phyloP scores from a whole-genome alignment of 2,329 filamentous ascomycete species.

The Madurella mycetomatis region DNA sequence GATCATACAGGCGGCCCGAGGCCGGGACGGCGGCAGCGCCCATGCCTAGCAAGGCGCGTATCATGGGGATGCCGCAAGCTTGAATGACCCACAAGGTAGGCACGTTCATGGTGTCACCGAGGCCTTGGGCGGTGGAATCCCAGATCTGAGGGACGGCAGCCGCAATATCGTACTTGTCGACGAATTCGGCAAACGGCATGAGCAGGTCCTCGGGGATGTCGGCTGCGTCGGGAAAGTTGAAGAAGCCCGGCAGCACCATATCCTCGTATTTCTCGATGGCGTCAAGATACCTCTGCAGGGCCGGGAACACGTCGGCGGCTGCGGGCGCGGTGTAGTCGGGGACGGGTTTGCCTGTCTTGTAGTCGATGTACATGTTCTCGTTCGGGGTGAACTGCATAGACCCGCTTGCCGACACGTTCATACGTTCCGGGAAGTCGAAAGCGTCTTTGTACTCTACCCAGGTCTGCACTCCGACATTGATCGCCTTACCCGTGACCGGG shows the following conservation, averaged over 20 bases:
- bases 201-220: constrained; percentile 23
- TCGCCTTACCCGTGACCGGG: constrained; percentile 9
- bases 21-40: constrained; percentile 30
- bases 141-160: constrained; percentile 20
- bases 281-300: constrained; percentile 16
- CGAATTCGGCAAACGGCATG: constrained; percentile 22
- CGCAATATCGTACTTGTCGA: constrained; percentile 21
- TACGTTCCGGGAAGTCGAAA: constrained; percentile 21
- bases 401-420: constrained; percentile 16
- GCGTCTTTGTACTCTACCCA: constrained; percentile 21
- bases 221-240: constrained; percentile 18
- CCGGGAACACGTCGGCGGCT: neutral
- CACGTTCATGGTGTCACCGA: constrained; percentile 17
- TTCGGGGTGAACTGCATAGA: constrained; percentile 7
- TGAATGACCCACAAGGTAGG: constrained; percentile 18
- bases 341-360: constrained; percentile 16
- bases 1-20: constrained; percentile 36
- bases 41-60: constrained; percentile 30
- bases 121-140: constrained; percentile 17
- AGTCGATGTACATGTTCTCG: constrained; percentile 17
- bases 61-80: constrained; percentile 26
- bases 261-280: constrained; percentile 18
- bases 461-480: constrained; percentile 22
- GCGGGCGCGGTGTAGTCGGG: constrained; percentile 13
- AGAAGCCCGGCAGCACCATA: constrained; percentile 23